These are phyloP conservation scores for Arachnomyces sp. DNA, from an alignment of 2,329 filamentous ascomycete species.

Conservation along the genomic window DNA sequence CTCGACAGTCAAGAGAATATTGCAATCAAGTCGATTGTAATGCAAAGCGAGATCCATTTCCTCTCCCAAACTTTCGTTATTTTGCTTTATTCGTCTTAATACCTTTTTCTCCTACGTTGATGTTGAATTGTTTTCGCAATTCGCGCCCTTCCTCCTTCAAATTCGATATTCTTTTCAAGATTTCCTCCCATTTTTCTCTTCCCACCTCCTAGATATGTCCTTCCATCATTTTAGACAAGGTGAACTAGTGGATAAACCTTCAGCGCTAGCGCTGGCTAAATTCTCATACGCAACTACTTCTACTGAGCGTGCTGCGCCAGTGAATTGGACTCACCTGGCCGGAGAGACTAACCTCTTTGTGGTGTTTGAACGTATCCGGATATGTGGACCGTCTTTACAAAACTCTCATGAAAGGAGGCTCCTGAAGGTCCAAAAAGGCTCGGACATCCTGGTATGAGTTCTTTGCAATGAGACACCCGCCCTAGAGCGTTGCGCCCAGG, in stretches of 20 bases:
- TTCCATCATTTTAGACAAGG: neutral
- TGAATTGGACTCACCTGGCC: conserved; percentile 39
- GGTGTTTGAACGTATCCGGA: conserved; percentile 26
- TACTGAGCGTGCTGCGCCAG: conserved; percentile 27
- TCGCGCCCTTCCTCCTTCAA: too few species aligned
- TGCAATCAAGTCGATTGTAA: too few species aligned
- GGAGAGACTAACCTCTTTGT: conserved; percentile 29
- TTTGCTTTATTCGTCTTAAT: too few species aligned
- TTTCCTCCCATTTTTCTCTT: too few species aligned
- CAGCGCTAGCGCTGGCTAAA: conserved; percentile 27
- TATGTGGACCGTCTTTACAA: conserved; percentile 3
- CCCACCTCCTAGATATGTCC: neutral
- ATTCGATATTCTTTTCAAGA: too few species aligned
- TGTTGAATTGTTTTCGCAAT: too few species aligned
- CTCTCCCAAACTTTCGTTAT: too few species aligned
- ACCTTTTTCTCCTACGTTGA: too few species aligned
- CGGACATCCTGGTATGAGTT: conserved; percentile 28
- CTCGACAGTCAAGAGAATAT: too few species aligned
- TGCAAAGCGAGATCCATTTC: too few species aligned
- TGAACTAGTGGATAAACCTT: too few species aligned
- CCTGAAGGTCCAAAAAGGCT: conserved; percentile 29
- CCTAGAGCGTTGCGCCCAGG: neutral
- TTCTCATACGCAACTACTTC: conserved; percentile 39
- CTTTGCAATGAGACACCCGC: neutral
- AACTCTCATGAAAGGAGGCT: conserved; percentile 16